Conservation (phyloP, 2,329 filamentous ascomycete genomes). For the Cordyceps cicadae region DNA sequence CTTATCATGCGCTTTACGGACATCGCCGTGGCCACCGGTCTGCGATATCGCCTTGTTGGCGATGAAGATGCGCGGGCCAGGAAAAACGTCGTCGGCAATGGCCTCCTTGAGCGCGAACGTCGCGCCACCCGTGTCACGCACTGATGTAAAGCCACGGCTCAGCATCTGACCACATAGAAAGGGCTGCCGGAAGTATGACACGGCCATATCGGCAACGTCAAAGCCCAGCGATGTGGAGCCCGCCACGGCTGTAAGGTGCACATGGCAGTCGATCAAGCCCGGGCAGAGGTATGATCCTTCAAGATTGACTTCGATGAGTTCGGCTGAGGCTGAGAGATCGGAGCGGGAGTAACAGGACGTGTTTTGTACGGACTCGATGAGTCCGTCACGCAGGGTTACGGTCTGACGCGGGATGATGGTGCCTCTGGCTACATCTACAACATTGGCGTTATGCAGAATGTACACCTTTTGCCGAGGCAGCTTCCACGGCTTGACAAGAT, state of each 20-base stretch:
- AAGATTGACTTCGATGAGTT: constrained; percentile 17
- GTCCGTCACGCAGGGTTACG: constrained; percentile 28
- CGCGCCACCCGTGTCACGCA: constrained; percentile 52
- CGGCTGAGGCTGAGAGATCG: neutral
- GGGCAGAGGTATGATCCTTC: constrained; percentile 24
- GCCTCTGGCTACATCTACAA: constrained; percentile 33
- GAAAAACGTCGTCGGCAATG: constrained; percentile 45
- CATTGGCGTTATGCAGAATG: constrained; percentile 34
- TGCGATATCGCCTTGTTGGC: constrained; percentile 46
- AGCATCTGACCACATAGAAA: constrained; percentile 43
- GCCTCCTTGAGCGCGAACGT: constrained; percentile 46
- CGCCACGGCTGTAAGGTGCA: constrained; percentile 24
- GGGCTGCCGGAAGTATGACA: constrained; percentile 36
- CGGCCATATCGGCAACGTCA: constrained; percentile 23
- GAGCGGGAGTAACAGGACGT: neutral
- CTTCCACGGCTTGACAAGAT: constrained; percentile 28
- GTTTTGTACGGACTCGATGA: constrained; percentile 22
- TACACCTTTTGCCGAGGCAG: constrained; percentile 24
- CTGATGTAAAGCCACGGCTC: constrained; percentile 47
- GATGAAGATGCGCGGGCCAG: constrained; percentile 48
- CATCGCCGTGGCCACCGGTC: constrained; percentile 50
- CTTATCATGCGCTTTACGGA: constrained; percentile 39
- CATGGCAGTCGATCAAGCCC: constrained; percentile 27
- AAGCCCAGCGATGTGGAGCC: constrained; percentile 20
- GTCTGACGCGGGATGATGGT: constrained; percentile 20